phyloP scores from a whole-genome alignment of 176 grass and related monocot species.

The Alloteropsis semialata region DNA sequence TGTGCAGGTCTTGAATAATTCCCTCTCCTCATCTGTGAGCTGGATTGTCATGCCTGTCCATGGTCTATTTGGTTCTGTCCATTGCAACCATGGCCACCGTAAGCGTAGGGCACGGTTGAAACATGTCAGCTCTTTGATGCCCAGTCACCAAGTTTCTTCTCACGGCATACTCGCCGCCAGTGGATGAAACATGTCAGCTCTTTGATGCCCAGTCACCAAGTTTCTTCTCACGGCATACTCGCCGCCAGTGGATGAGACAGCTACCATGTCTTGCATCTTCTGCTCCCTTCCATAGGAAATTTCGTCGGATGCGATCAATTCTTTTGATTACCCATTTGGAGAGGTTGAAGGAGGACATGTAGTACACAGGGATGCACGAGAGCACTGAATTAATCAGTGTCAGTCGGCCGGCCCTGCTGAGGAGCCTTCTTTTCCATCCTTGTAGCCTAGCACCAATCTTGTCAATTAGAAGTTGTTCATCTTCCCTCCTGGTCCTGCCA shows the following conservation, averaged over 20 bases:
- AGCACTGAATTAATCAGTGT: too few species aligned
- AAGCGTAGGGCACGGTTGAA: background rate
- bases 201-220: too few species aligned
- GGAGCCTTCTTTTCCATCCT: background rate
- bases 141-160: background rate
- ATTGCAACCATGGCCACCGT: background rate
- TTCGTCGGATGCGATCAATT: background rate
- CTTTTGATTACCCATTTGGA: background rate
- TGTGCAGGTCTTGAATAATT: fast-evolving
- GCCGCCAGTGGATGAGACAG: background rate
- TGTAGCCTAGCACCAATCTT: background rate
- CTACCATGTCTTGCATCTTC: background rate
- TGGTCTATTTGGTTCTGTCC: background rate
- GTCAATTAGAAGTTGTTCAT: background rate
- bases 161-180: too few species aligned
- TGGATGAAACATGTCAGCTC: too few species aligned
- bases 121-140: background rate
- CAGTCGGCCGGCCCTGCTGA: background rate
- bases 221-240: too few species aligned
- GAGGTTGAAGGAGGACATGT: background rate
- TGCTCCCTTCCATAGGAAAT: background rate
- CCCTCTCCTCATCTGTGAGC: fast-evolving
- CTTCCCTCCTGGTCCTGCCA: fast-evolving
- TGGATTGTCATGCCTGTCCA: too few species aligned
- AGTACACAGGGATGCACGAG: background rate